A percentile compares a stretch with the other conserved stretches of the same genome.
Conservation (phyloP, 2,329 filamentous ascomycete species). For the Achaetomium macrosporum region DNA sequence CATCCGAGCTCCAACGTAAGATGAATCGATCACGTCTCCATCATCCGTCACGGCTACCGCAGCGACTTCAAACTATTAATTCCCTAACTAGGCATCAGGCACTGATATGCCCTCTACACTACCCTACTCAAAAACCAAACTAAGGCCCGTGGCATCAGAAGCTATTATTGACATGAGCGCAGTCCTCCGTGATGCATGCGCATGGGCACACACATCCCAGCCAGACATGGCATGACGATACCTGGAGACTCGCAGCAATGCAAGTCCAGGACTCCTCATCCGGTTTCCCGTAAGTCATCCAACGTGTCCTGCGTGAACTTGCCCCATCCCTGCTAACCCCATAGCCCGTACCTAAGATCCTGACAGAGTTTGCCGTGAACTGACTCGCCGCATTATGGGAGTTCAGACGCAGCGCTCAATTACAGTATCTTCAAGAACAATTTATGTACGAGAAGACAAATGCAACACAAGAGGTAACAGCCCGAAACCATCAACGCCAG, state of each 20-base stretch:
- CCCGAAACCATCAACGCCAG: constrained; percentile 7
- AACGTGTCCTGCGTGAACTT: too few species aligned
- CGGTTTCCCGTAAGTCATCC: not conserved
- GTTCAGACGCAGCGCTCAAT: not conserved
- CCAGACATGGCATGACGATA: not conserved
- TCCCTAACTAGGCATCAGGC: not conserved
- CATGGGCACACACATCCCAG: constrained; percentile 1
- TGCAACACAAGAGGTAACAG: not conserved
- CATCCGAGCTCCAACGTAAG: too few species aligned
- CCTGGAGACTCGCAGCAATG: not conserved
- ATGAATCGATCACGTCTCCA: too few species aligned
- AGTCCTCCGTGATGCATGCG: not conserved
- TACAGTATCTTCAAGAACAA: constrained; percentile 16
- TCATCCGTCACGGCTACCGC: too few species aligned
- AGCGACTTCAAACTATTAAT: constrained; percentile 1
- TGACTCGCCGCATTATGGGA: not conserved
- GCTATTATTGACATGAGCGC: not conserved
- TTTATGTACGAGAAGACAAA: constrained; percentile 20
- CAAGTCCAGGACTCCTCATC: not conserved
- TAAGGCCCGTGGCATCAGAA: not conserved
- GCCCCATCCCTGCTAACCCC: not conserved
- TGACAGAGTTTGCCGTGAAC: not conserved
- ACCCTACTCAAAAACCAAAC: not conserved
- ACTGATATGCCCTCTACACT: not conserved
- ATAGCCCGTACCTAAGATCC: not conserved